Conservation (phyloP, 345 rosid genomes). For the Bretschneidera sinensis region DNA sequence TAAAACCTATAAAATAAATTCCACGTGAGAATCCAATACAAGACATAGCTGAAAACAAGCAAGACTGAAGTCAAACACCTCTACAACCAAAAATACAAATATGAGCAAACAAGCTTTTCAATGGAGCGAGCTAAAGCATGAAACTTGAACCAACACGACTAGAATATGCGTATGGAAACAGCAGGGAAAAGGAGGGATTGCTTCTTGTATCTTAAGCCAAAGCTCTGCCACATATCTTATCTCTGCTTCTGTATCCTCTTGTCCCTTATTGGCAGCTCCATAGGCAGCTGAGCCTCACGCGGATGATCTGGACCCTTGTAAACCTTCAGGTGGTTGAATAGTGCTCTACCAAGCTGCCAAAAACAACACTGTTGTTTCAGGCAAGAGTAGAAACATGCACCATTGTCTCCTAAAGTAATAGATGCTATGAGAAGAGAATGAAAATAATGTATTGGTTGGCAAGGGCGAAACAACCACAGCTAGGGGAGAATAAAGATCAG, state of each 20-base stretch:
- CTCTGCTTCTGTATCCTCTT: conserved; percentile 63
- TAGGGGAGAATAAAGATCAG: too few relatives aligned
- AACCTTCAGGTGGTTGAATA: conserved; percentile 92
- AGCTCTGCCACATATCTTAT: conserved; percentile 21
- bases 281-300: conserved; percentile 83
- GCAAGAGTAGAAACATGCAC: not conserved
- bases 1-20: conserved; percentile 4
- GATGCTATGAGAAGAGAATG: too few relatives aligned
- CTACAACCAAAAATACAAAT: conserved; percentile 16
- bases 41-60: not conserved
- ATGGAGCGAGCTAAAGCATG: conserved; percentile 2
- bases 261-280: conserved; percentile 83
- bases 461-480: too few relatives aligned
- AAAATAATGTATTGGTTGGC: too few relatives aligned
- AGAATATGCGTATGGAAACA: conserved; percentile 1
- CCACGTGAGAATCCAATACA: conserved; percentile 3
- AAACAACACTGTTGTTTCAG: not conserved
- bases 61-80: conserved; percentile 10
- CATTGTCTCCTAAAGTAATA: not conserved
- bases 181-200: conserved; percentile 4
- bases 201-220: conserved; percentile 17
- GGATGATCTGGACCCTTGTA: conserved; percentile 95
- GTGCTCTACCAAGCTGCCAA: conserved; percentile 84
- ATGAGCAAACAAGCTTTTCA: not conserved
- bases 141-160: not conserved